These are phyloP conservation scores for Marchantia polymorpha DNA, from an alignment of 225 moss, liverwort and hornwort species.

Conservation along the genomic window DNA sequence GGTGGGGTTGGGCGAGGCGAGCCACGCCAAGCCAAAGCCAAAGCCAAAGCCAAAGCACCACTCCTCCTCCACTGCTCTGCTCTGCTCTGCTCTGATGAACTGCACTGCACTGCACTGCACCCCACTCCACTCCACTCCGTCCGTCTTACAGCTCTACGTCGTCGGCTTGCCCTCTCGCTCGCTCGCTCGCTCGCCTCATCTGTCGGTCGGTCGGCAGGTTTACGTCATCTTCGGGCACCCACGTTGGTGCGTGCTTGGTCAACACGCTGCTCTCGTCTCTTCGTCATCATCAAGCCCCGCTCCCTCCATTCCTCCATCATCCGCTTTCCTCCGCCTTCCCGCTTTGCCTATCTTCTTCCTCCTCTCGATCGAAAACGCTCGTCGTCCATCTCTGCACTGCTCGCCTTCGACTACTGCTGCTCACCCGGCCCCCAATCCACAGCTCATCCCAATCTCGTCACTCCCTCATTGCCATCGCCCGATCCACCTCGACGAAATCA, in stretches of 20 bases:
- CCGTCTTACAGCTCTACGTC: neutral
- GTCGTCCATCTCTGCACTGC: too few species aligned
- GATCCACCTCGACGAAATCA: neutral
- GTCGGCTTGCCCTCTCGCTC: neutral
- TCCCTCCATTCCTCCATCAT: neutral
- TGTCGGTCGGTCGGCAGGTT: slow-evolving; percentile 20
- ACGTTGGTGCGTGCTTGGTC: slow-evolving; percentile 17
- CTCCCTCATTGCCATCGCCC: neutral
- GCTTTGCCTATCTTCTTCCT: neutral
- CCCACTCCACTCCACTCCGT: neutral
- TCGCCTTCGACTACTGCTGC: neutral
- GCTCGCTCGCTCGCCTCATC: neutral
- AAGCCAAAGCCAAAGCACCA: neutral
- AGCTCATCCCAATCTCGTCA: neutral
- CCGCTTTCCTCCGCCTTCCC: neutral
- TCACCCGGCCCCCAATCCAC: neutral
- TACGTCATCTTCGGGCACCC: slow-evolving; percentile 17
- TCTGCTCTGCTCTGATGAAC: neutral
- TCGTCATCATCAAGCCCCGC: slow-evolving; percentile 3
- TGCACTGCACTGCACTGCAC: neutral
- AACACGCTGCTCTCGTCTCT: neutral
- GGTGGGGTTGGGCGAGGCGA: neutral
- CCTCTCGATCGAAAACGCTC: too few species aligned
- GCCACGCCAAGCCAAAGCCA: neutral
- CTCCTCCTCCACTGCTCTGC: neutral